Percentiles rank a stretch among this genome's conserved stretches.
Evolutionary conservation across 2,329 filamentous ascomycete genomes (phyloP).

Genomic region (Exophiala phaeomuriformis): DNA sequence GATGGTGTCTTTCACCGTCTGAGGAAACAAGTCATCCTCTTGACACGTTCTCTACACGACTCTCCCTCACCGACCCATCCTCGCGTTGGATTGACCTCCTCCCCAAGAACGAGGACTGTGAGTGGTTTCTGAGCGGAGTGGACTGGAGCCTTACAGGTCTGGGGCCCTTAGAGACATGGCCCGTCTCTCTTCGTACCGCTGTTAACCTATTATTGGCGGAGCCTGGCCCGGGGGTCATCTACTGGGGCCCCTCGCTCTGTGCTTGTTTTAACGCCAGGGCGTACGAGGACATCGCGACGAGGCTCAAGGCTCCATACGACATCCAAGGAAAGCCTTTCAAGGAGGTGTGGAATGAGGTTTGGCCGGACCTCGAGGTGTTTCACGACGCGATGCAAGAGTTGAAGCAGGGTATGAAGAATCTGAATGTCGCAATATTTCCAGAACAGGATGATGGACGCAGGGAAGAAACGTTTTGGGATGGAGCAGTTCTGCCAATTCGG

Average conservation of each 20-base stretch:
- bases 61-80: neutral
- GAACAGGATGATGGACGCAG: conserved; percentile 32
- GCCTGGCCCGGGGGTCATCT: conserved; percentile 36
- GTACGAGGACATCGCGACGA: conserved; percentile 6
- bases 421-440: conserved; percentile 9
- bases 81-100: conserved; percentile 14
- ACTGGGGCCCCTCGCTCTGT: conserved; percentile 30
- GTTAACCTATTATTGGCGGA: conserved; percentile 42
- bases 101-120: conserved; percentile 29
- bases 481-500: conserved; percentile 44
- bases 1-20: neutral
- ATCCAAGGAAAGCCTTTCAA: conserved; percentile 15
- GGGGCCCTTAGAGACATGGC: conserved; percentile 44
- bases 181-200: conserved; percentile 42
- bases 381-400: conserved; percentile 5
- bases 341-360: conserved; percentile 14
- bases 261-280: conserved; percentile 14
- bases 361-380: conserved; percentile 8
- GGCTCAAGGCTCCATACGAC: neutral
- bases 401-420: neutral
- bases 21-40: neutral
- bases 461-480: conserved; percentile 46
- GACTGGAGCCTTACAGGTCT: conserved; percentile 45
- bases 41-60: neutral
- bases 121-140: conserved; percentile 35